Evolutionary conservation across 768 basidiomycete species (phyloP), one percentile per base, ranked within the genome.

Genomic region (Naganishia randhawae): DNA sequence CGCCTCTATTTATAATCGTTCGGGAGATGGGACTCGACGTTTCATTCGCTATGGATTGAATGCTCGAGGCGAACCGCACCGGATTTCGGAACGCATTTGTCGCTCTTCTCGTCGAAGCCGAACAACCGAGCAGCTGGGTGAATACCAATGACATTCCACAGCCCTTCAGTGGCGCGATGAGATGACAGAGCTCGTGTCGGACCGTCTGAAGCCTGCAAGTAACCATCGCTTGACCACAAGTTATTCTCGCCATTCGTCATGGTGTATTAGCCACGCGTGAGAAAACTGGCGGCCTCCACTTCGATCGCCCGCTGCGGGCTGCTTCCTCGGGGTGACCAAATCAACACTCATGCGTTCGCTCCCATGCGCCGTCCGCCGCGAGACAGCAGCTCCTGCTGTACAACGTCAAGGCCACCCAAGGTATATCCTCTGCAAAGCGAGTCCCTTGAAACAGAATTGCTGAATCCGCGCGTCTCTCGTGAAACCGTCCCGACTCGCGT

Each of bases 401-500:
- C 14, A 42, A 13, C 57, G n/a, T 61, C 57, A 61, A 61, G 35
- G 57, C 57, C 32, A 31, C 8, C 1, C 57, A 61, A 61, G 57
- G 57, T 61, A 61, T 29, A 61, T 61, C 57, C 37, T 41, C 39
- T 29, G 57, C 32, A 42, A 37, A 42, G 33, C 57, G 35, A 41
- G 57, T 41, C 11, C 32, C n/a, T 7, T 29, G 11, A 39, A 33
- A 39, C 57, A 25, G 10, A 61, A 61, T 61, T 35, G 37, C 57
- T 61, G 37, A 61, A 61, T 3, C n/a, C 57, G 22, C 37, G 35
- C 32, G 51, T 37, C 54, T 52, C 22, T 37, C 33, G 32, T 32
- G 54, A 35, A 61, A 37, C 31, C 57, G 57, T 61, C n/a, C 11
- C 29, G 35, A 33, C 22, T 39, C 33, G 14, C 33, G 33, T 61